Conservation (phyloP, 306 rosid species). For the Cucurbita moschata region DNA sequence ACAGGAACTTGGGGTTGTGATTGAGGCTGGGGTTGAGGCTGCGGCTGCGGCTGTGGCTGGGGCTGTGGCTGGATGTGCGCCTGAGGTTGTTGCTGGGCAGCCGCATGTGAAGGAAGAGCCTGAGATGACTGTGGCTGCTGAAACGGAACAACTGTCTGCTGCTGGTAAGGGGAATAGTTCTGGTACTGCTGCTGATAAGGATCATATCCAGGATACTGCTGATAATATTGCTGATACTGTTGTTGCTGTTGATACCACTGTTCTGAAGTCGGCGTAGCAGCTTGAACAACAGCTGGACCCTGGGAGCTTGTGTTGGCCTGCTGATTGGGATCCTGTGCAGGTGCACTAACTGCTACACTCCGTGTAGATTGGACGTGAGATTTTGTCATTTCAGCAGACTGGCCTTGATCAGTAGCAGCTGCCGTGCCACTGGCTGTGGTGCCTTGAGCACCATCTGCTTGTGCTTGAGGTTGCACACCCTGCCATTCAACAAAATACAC, state of each 20-base stretch:
- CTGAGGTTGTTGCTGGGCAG: slow-evolving; percentile 29
- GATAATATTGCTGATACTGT: slow-evolving; percentile 82
- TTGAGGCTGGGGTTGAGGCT: slow-evolving; percentile 12
- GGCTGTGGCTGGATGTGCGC: slow-evolving; percentile 18
- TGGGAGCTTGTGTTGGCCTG: slow-evolving; percentile 39
- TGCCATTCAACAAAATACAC: slow-evolving; percentile 18
- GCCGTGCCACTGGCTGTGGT: slow-evolving; percentile 29
- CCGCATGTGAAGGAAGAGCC: slow-evolving; percentile 23
- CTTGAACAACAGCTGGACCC: slow-evolving; percentile 38
- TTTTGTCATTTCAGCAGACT: slow-evolving; percentile 24
- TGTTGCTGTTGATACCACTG: slow-evolving; percentile 89
- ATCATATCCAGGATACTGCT: slow-evolving; percentile 87
- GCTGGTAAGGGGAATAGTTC: slow-evolving; percentile 74
- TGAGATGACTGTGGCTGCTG: slow-evolving; percentile 37
- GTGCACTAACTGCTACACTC: slow-evolving; percentile 24
- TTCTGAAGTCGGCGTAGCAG: slow-evolving; percentile 44
- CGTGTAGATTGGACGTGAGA: slow-evolving; percentile 51
- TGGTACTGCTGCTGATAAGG: slow-evolving; percentile 85
- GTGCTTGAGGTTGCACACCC: slow-evolving; percentile 74
- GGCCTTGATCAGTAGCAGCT: slow-evolving; percentile 41
- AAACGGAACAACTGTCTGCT: slow-evolving; percentile 37
- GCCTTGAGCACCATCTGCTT: slow-evolving; percentile 27
- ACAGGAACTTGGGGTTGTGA: slow-evolving; percentile 13
- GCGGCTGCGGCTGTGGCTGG: slow-evolving; percentile 21
- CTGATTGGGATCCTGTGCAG: slow-evolving; percentile 54